These are phyloP conservation scores for Heliocybe sulcata DNA, from an alignment of 1,284 basidiomycete genomes.

Conservation along the genomic window DNA sequence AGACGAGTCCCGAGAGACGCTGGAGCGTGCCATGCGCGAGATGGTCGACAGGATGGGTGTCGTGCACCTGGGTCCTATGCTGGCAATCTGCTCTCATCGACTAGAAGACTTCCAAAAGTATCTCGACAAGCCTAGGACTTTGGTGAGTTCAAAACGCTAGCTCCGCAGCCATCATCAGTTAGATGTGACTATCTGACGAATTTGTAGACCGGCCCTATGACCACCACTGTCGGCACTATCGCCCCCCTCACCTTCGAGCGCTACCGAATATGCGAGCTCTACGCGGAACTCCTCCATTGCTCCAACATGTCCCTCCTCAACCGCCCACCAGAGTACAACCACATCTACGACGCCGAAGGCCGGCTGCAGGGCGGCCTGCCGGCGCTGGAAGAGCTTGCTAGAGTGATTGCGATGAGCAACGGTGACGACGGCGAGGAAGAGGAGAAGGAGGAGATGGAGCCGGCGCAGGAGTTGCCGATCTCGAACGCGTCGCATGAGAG, in stretches of 20 bases:
- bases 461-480: constrained; percentile 70
- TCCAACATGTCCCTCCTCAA: constrained; percentile 98
- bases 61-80: constrained; percentile 84
- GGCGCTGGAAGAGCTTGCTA: constrained; percentile 76
- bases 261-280: constrained; percentile 95
- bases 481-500: constrained; percentile 48
- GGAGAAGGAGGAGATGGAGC: constrained; percentile 54
- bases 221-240: constrained; percentile 67
- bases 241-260: constrained; percentile 90
- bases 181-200: no score
- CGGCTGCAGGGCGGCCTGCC: constrained; percentile 76
- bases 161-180: no score
- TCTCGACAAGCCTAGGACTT: constrained; percentile 66
- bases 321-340: constrained; percentile 59
- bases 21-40: constrained; percentile 81
- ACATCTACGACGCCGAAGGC: constrained; percentile 76
- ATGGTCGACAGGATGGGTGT: constrained; percentile 90
- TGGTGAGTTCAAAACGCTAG: no score
- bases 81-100: constrained; percentile 72
- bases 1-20: constrained; percentile 58
- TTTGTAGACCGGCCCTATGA: constrained; percentile 50
- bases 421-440: constrained; percentile 51
- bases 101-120: constrained; percentile 71
- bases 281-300: constrained; percentile 95
- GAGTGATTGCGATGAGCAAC: constrained; percentile 61